phyloP scores from a whole-genome alignment of 2,329 filamentous ascomycete genomes.

The Scedosporium apiospermum region DNA sequence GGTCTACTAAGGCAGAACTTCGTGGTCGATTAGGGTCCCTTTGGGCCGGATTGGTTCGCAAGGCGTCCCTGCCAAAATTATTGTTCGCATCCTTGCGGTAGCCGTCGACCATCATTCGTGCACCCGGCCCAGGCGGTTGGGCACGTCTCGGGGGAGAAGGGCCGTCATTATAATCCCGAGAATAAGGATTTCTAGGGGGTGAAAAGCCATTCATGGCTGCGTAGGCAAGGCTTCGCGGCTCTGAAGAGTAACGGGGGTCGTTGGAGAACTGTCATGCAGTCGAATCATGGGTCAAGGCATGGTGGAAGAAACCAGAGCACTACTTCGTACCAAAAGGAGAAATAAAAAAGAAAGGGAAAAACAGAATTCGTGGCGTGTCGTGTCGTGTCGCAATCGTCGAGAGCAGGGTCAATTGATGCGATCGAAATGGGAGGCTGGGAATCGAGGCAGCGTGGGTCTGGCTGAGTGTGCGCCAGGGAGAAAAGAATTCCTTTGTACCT shows the following conservation, averaged over 20 bases:
- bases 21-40: conserved; percentile 41
- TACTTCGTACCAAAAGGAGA: not conserved
- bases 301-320: not conserved
- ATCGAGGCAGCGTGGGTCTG: not conserved
- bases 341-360: not conserved
- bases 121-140: conserved; percentile 26
- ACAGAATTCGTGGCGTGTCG: not conserved
- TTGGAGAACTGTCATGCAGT: not conserved
- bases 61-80: conserved; percentile 42
- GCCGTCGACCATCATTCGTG: conserved; percentile 45
- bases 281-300: conserved; percentile 1
- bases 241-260: not conserved
- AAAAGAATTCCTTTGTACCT: not conserved
- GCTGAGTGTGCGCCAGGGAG: not conserved
- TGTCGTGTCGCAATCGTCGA: not conserved
- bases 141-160: conserved; percentile 19
- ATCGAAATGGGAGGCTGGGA: not conserved
- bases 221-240: not conserved
- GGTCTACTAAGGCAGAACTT: conserved; percentile 48
- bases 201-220: conserved; percentile 30
- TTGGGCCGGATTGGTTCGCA: conserved; percentile 44
- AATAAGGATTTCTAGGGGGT: conserved; percentile 21
- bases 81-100: conserved; percentile 47
- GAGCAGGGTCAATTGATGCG: not conserved
- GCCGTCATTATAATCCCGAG: conserved; percentile 22